These are phyloP conservation scores for Rostrohypoxylon terebratum DNA, from an alignment of 495 filamentous ascomycete species.

Conservation along the genomic window DNA sequence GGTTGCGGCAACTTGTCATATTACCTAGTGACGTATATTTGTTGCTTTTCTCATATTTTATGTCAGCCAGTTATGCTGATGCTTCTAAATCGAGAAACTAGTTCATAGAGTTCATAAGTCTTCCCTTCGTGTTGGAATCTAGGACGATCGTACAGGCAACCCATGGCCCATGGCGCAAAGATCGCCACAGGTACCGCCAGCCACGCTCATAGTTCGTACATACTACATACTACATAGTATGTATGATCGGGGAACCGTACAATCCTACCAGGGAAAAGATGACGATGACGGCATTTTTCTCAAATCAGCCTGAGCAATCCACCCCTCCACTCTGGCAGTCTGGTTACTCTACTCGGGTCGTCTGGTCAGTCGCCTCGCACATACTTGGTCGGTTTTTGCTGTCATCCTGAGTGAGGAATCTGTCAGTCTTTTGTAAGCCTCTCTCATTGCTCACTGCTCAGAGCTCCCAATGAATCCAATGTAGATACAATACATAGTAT, in stretches of 20 bases:
- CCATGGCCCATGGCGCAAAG: constrained; percentile 45
- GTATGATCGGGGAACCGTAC: constrained; percentile 8
- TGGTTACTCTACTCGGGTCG: too few relatives aligned
- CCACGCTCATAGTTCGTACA: constrained; percentile 36
- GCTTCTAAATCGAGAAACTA: constrained; percentile 35
- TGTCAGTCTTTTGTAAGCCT: not conserved
- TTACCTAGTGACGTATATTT: constrained; percentile 35
- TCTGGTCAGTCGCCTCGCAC: too few relatives aligned
- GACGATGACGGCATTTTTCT: constrained; percentile 35
- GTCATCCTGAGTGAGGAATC: constrained; percentile 12
- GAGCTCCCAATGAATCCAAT: constrained; percentile 14
- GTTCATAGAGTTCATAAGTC: constrained; percentile 18
- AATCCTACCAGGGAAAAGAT: constrained; percentile 33
- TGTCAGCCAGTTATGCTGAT: constrained; percentile 32
- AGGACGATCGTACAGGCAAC: constrained; percentile 26
- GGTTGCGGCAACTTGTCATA: constrained; percentile 29
- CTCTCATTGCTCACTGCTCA: not conserved
- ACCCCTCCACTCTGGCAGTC: not conserved
- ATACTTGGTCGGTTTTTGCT: constrained; percentile 1
- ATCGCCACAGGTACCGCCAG: constrained; percentile 41
- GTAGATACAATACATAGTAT: constrained; percentile 1
- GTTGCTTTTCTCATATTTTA: constrained; percentile 23
- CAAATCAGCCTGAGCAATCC: constrained; percentile 39
- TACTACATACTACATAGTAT: too few relatives aligned
- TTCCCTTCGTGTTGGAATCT: constrained; percentile 40